phyloP scores from a whole-genome alignment of 1,139 yeast genomes.

The Yamadazyma sp. region DNA sequence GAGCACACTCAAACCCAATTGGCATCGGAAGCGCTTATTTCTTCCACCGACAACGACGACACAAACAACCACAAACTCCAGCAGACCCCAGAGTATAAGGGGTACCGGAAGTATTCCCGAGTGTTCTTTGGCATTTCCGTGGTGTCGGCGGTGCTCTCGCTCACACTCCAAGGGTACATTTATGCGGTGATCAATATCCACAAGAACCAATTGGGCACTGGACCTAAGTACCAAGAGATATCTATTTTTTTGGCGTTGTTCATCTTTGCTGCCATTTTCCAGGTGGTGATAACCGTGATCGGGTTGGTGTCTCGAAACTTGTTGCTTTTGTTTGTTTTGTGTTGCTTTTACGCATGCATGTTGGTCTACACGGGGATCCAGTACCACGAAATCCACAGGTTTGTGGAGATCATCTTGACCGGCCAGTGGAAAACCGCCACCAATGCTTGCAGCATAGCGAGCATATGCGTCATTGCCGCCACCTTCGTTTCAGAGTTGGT shows the following conservation, averaged over 20 bases:
- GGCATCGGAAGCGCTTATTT: too few species aligned
- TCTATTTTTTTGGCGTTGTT: slow-evolving; percentile 38
- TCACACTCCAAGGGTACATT: slow-evolving; percentile 34
- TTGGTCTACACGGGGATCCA: slow-evolving; percentile 53
- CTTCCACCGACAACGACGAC: not conserved
- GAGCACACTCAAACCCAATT: not conserved
- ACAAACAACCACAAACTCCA: not conserved
- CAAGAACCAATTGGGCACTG: slow-evolving; percentile 18
- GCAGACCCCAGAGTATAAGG: not conserved
- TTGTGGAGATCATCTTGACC: slow-evolving; percentile 21
- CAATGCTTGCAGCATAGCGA: slow-evolving; percentile 43
- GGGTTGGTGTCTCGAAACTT: slow-evolving; percentile 47
- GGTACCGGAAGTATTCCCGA: slow-evolving; percentile 11
- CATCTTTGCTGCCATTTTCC: slow-evolving; percentile 45
- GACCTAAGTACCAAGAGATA: slow-evolving; percentile 22
- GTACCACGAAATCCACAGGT: slow-evolving; percentile 40
- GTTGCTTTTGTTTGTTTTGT: slow-evolving; percentile 39
- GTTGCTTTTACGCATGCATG: slow-evolving; percentile 49
- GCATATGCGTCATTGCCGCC: slow-evolving; percentile 45
- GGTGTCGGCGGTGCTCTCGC: slow-evolving; percentile 28
- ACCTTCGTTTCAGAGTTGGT: slow-evolving; percentile 34
- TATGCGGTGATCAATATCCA: slow-evolving; percentile 37
- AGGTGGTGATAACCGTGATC: slow-evolving; percentile 38
- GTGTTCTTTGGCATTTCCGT: slow-evolving; percentile 29
- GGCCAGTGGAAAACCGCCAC: slow-evolving; percentile 30